Evolutionary conservation across 2,329 filamentous ascomycete species (phyloP), one percentile per base, ranked within the genome.

Genomic region (Ophiostoma ulmi): DNA sequence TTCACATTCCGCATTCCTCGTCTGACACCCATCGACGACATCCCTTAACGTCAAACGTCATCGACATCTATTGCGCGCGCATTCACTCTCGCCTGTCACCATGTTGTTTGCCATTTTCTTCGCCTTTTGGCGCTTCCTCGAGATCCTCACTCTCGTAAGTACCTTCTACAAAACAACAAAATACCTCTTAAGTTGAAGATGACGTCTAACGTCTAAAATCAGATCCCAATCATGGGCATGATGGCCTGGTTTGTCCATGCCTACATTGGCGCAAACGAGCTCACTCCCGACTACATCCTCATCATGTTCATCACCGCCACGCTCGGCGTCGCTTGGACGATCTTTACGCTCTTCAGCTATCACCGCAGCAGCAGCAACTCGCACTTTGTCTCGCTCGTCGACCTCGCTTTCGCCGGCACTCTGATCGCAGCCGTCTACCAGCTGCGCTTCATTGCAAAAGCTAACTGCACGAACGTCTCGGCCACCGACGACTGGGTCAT

Each of bases 201-300:
- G 1, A 36, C 13, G 5, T 10, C 64, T 72, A 65, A 68, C 68
- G 1, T 1, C 3, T 31, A 31, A 31, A 31, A 20, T 31, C 20
- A 90, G 88, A 88, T 89, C 77, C 87, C 87, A 63, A 84, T 81
- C 35, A 83, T 90, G 78, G 88, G 88, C 79, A 89, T 90, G 85
- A 85, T 90, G 69, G 84, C 86, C 75, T 90, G 85, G 82, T 90
- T 90, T 77, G 85, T 90, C 74, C 79, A 89, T 78, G 82, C 83
- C 74, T 90, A 86, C 79, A 83, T 85, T 75, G 77, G 80, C 69
- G 76, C 78, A 75, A 89, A 90, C 79, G 77, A 81, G 72, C 81
- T 90, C 69, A 88, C 88, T 0, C 88, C 88, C 35, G 81, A 83
- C 78, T 86, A 86, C 77, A 84, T 90, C 78, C 85, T 91, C 72